phyloP scores from a whole-genome alignment of 1,139 yeast genomes.

The Scheffersomyces insectosa region DNA sequence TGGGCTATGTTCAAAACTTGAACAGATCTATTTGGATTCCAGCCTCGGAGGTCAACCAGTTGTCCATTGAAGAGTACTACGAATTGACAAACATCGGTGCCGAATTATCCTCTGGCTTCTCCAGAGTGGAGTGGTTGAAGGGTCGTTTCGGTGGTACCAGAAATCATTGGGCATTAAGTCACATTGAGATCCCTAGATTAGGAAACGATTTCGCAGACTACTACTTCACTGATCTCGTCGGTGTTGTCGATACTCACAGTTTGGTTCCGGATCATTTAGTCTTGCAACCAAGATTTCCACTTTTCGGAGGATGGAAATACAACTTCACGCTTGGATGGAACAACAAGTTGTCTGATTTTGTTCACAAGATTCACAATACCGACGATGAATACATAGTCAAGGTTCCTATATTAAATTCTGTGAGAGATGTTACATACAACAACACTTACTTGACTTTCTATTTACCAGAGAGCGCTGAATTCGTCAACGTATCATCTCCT shows the following conservation, averaged over 20 bases:
- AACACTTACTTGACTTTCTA: slow-evolving; percentile 61
- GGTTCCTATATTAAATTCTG: slow-evolving; percentile 76
- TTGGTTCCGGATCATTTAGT: slow-evolving; percentile 51
- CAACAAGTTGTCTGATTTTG: slow-evolving; percentile 52
- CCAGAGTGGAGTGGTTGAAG: slow-evolving; percentile 74
- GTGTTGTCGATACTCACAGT: slow-evolving; percentile 86
- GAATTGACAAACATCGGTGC: slow-evolving; percentile 81
- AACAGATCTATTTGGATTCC: slow-evolving; percentile 77
- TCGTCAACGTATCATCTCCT: slow-evolving; percentile 61
- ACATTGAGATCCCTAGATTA: slow-evolving; percentile 56
- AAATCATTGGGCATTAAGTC: slow-evolving; percentile 52
- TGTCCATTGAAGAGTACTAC: slow-evolving; percentile 77
- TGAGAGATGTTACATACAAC: slow-evolving; percentile 67
- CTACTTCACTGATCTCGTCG: slow-evolving; percentile 86
- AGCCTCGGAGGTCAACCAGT: slow-evolving; percentile 38
- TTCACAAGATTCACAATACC: slow-evolving; percentile 40
- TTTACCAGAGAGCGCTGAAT: slow-evolving; percentile 86
- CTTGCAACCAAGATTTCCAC: slow-evolving; percentile 84
- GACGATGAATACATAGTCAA: slow-evolving; percentile 60
- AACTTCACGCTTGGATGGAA: slow-evolving; percentile 96
- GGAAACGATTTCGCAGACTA: slow-evolving; percentile 52
- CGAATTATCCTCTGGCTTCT: slow-evolving; percentile 63
- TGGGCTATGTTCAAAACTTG: slow-evolving; percentile 59
- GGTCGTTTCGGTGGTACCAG: slow-evolving; percentile 45
- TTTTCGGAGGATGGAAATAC: slow-evolving; percentile 95